Evolutionary conservation across 73 alveolate genomes (phyloP).

Genomic region (Paramecium primaurelia): DNA sequence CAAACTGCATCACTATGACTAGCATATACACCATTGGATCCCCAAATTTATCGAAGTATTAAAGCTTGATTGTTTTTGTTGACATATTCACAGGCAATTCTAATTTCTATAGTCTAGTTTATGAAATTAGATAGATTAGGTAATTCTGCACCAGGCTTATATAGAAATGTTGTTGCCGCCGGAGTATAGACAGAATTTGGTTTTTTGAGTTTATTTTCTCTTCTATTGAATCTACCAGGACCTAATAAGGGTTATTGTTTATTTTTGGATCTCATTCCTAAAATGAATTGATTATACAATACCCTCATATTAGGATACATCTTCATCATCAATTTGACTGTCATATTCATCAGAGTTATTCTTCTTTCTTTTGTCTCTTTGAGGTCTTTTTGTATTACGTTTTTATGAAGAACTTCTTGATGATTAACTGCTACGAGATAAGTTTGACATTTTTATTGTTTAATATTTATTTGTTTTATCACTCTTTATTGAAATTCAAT

Average conservation of each 20-base stretch:
- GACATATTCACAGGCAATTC: conserved; percentile 21
- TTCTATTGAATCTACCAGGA: not conserved
- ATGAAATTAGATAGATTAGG: not conserved
- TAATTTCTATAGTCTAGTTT: not conserved
- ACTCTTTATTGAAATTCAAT: conserved; percentile 23
- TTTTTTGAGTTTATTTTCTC: conserved; percentile 2
- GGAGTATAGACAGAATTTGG: not conserved
- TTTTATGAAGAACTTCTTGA: not conserved
- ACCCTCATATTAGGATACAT: conserved; percentile 12
- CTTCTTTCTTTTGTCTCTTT: conserved; percentile 11
- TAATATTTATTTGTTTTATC: not conserved
- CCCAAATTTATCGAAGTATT: conserved; percentile 5
- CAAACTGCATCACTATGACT: conserved; percentile 49
- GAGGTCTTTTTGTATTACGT: not conserved
- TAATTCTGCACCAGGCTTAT: conserved; percentile 32
- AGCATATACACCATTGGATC: conserved; percentile 41
- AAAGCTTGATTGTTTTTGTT: not conserved
- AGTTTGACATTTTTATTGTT: not conserved
- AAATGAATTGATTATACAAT: too few relatives aligned
- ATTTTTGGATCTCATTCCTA: not conserved
- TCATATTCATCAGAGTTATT: not conserved
- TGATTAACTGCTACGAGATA: not conserved
- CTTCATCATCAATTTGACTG: conserved; percentile 4
- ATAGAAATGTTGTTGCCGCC: conserved; percentile 16
- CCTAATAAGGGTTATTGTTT: not conserved